Base-by-base conservation (phyloP, 495 filamentous ascomycete species). In the Baudoinia panamericana region DNA sequence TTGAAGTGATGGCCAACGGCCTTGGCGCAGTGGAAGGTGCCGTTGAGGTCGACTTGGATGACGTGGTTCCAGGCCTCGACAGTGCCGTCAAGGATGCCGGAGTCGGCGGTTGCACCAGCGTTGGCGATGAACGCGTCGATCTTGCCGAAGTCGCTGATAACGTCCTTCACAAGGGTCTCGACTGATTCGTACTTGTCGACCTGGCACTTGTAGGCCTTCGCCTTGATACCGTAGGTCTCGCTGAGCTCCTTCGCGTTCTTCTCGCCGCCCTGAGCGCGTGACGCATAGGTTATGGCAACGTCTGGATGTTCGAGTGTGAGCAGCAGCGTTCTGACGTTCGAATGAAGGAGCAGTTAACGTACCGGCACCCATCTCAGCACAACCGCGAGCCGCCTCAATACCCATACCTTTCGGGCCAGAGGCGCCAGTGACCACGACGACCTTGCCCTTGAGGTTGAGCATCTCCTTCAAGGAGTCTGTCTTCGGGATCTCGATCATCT, bases 381-480 rank as follows among this genome's bases (percentile, higher is more conserved):
- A 76, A 37, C 76, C 78, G 11, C 76, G 76, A 1, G 78, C 78
- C 33, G 77, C 76, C 57, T 82, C 78, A 48, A 78, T 80, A 38
- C 78, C 78, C 66, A 83, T 83, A 24, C 78, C 78, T 19, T 50
- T 68, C 30, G 77, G 63, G 10, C 77, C 78, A 26, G 77, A 79
- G 31, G 77, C 78, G 42, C 78, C 78, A 20, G 78, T 83, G 20
- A 83, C 66, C 48, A 80, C 62, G 53, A 80, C 76, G 41, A 77
- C 73, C 62, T 80, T 80, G 66, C 77, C 76, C 62, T 82, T 82
- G 24, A 83, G 68, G 67, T 67, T 72, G 57, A 83, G 64, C 56
- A 79, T 68, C 58, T 83, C 77, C 50, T 63, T 54, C 46, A 83
- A 65, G 50, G 60, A 63, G 6, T 72, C 61, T 56, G 69, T 60